Evolutionary conservation across 768 basidiomycete species (phyloP), one percentile per base, ranked within the genome.

Genomic region (Lentinus tigrinus): DNA sequence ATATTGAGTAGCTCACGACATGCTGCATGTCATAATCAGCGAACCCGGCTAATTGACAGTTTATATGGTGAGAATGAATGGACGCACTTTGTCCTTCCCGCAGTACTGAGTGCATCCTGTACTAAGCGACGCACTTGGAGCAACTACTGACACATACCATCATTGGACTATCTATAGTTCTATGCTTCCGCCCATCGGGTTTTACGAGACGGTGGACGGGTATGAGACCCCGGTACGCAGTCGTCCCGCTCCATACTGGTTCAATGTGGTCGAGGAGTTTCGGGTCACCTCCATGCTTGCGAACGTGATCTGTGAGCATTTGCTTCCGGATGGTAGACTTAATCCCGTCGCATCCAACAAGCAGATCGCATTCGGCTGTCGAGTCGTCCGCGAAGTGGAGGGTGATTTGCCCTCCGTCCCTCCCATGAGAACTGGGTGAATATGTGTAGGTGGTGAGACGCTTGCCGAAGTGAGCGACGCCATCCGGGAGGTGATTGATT

Each of bases 1-100:
- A 77, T 42, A 81, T 78, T 1, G 76, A 73, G 63, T 81, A 81
- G 61, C 76, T 75, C 28, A 82, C 79, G 36, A 81, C 72, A 55
- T 81, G 79, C 79, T 79, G 55, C 4, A 26, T 27, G 7, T 11
- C 34, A 5, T 47, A 11, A 42, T 39, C 17, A 28, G 37, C 26
- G 7, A n/a, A n/a, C 21, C 40, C 17, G 39, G 39, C 14, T 37
- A 37, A 37, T 8, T 16, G 36, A 37, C 16, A 9, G 36, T 9
- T 8, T 37, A 40, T 6, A 2, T 8, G 14, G 39, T 16, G 39
- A 11, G 7, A 1, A 6, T 16, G 16, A 44, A 23, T 21, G 13
- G 17, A 13, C 0, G 16, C 58, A 76, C 79, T 72, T 79, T 81
- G 71, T 69, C 69, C 67, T 75, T 75, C 1, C 80, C 80, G 55